These are phyloP conservation scores for Fonsecaea erecta DNA, from an alignment of 2,329 filamentous ascomycete species.

Conservation along the genomic window DNA sequence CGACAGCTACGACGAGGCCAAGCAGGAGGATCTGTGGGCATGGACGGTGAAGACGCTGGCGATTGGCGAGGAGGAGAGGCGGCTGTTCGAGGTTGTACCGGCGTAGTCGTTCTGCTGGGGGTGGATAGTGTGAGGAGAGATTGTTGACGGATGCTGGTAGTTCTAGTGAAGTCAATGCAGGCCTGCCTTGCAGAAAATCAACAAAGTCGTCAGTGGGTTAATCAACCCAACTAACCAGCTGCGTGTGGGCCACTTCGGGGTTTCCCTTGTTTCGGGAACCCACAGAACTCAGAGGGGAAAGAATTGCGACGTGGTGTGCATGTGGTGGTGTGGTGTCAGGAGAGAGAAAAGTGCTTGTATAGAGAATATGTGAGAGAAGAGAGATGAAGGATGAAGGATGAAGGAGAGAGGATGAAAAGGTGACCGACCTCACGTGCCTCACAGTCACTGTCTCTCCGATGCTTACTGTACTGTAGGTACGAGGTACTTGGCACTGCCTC, in stretches of 20 bases:
- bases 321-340: no score
- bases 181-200: neutral
- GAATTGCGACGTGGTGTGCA: no score
- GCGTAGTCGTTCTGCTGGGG: neutral
- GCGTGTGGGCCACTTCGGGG: neutral
- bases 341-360: no score
- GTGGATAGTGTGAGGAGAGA: no score
- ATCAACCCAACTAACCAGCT: neutral
- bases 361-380: no score
- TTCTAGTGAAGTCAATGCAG: neutral
- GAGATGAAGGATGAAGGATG: no score
- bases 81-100: conserved; percentile 33
- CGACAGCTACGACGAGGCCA: conserved; percentile 50
- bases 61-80: conserved; percentile 37
- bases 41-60: conserved; percentile 52
- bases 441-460: no score
- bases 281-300: no score
- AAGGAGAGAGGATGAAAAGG: no score
- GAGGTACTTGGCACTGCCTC: neutral
- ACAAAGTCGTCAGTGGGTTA: neutral
- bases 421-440: no score
- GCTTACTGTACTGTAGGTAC: neutral
- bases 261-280: no score
- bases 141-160: neutral
- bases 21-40: conserved; percentile 57